These are phyloP conservation scores for Aspergillus sp. DNA, from an alignment of 2,329 filamentous ascomycete species.

Conservation along the genomic window DNA sequence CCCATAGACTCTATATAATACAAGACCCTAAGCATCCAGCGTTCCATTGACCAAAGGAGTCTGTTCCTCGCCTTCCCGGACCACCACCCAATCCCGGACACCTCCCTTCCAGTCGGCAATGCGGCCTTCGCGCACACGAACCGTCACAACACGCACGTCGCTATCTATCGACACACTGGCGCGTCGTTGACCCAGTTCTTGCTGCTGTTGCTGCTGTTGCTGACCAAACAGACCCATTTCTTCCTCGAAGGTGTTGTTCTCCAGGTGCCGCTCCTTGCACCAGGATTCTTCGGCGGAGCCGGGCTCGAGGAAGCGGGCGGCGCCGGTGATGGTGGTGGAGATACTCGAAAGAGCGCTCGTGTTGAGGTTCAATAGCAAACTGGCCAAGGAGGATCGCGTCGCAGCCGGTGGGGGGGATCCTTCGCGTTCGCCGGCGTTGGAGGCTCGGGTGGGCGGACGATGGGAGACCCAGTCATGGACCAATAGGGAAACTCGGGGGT, in stretches of 20 bases:
- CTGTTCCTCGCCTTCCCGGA: constrained; percentile 32
- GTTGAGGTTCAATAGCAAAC: constrained; percentile 86
- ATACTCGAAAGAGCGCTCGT: constrained; percentile 84
- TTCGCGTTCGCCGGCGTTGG: constrained; percentile 52
- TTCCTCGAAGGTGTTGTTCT: constrained; percentile 83
- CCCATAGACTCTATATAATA: background rate
- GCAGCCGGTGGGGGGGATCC: constrained; percentile 64
- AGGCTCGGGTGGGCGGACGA: constrained; percentile 72
- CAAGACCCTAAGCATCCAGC: constrained; percentile 1
- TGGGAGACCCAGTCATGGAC: constrained; percentile 98
- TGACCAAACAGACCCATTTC: constrained; percentile 47
- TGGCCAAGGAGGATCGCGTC: constrained; percentile 72
- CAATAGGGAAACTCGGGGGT: constrained; percentile 87
- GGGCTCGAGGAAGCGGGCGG: constrained; percentile 68
- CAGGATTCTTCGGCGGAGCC: constrained; percentile 81
- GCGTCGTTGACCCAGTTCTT: constrained; percentile 28
- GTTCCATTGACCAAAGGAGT: constrained; percentile 31
- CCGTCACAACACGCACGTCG: constrained; percentile 83
- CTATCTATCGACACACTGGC: constrained; percentile 67
- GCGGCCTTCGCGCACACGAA: constrained; percentile 78
- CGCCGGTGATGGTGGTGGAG: constrained; percentile 90
- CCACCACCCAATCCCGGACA: constrained; percentile 71
- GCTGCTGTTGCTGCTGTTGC: constrained; percentile 26
- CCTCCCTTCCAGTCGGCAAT: constrained; percentile 96
- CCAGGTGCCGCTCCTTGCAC: constrained; percentile 79